Base-by-base conservation (phyloP, 2,329 filamentous ascomycete species). In the Scedosporium dehoogii region DNA sequence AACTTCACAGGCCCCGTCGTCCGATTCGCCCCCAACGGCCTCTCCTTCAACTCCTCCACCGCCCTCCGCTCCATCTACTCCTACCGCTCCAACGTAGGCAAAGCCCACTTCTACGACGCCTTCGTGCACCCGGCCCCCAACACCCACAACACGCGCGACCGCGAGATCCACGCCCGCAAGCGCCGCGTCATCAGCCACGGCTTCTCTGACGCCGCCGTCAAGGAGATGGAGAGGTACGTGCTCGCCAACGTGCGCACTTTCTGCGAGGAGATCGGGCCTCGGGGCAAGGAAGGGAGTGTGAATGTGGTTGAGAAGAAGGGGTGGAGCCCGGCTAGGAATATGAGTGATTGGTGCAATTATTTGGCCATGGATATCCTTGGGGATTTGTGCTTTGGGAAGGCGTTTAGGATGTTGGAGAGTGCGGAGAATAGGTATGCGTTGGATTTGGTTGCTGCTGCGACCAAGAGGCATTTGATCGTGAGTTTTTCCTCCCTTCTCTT, bases 21-120 rank as follows among this genome's bases (percentile, higher is more conserved):
- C n/a, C 88, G 91, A 29, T 90, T 88, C 66, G 89, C 88, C 0
- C 91, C 91, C 55, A 91, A 91, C 73, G 85, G 84, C 64, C 76
- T 96, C 51, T 90, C 87, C 1, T 84, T 96, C 76, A 93, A 94
- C 78, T 87, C 85, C 62, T 82, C 82, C 64, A 81, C 81, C 6
- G 87, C 88, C 0, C 77, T 90, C 63, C 84, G 85, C 71, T 81
- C 85, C 18, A 87, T 89, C 65, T 86, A 88, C 73, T 84, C 85
- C 66, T 84, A 85, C 76, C 78, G 78, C 58, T 73, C 82, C 70
- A 86, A 86, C 64, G 83, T 87, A 33, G 77, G 81, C 73, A 90
- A 91, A 75, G 81, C 86, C 48, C 81, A 86, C 67, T 90, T 90
- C 75, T 91, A 91, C 76, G 82, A 88, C 66, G 86, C 85, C 48